Conservation (phyloP, 768 basidiomycete species). For the Mycena latifolia region DNA sequence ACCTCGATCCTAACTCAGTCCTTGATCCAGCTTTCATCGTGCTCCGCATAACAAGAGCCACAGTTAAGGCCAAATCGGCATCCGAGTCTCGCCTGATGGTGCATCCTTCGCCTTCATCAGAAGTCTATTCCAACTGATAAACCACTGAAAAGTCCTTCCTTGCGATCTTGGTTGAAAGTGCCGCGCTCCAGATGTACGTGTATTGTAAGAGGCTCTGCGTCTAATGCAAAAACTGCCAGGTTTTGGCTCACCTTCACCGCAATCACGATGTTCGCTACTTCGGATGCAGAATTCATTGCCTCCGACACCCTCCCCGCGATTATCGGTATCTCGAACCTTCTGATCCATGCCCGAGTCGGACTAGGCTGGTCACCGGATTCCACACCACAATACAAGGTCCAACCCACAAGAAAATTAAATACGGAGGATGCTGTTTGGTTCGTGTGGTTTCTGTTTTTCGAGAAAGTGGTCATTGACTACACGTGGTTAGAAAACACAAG, state of each 20-base stretch:
- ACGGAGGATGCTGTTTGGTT: neutral
- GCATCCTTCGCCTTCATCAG: no score
- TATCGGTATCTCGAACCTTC: constrained; percentile 7
- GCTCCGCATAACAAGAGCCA: constrained; percentile 1
- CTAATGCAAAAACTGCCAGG: neutral
- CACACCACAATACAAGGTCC: neutral
- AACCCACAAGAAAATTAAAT: neutral
- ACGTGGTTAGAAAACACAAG: no score
- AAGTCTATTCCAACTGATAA: neutral
- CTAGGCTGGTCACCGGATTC: constrained; percentile 15
- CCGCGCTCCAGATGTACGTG: constrained; percentile 17
- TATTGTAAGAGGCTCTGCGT: no score
- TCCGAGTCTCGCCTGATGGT: constrained; percentile 7
- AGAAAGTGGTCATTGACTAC: no score
- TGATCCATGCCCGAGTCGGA: constrained; percentile 16
- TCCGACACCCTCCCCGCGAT: constrained; percentile 8
- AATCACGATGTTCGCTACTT: neutral
- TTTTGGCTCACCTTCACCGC: constrained; percentile 8
- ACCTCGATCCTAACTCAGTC: no score
- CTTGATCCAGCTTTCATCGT: constrained; percentile 7
- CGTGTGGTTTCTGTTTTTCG: neutral
- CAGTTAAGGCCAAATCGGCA: neutral
- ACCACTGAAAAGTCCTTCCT: constrained; percentile 11
- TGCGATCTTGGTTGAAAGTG: constrained; percentile 16
- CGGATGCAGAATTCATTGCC: constrained; percentile 2